A percentile compares a stretch with the other conserved stretches of the same genome.
These are phyloP conservation scores for Apiospora phragmitis DNA, from an alignment of 2,329 filamentous ascomycete species.

Conservation along the genomic window DNA sequence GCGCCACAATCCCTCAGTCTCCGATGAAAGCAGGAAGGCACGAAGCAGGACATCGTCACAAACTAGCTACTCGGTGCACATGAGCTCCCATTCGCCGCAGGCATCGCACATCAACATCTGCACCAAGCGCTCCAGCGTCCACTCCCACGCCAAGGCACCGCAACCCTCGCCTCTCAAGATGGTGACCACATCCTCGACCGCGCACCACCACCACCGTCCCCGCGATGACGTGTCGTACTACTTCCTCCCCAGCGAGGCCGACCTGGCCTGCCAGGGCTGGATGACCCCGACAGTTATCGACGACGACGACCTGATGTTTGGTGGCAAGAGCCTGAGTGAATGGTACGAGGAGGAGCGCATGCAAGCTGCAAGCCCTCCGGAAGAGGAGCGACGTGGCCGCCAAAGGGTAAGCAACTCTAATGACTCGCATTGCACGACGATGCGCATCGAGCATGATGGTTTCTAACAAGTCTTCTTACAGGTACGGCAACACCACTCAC, in stretches of 20 bases:
- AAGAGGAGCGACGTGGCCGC: constrained; percentile 41
- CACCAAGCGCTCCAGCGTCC: constrained; percentile 11
- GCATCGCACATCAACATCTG: constrained; percentile 10
- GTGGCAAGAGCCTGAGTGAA: constrained; percentile 58
- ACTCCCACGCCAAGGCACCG: constrained; percentile 22
- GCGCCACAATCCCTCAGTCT: constrained; percentile 28
- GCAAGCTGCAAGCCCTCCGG: constrained; percentile 42
- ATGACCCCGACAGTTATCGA: constrained; percentile 58
- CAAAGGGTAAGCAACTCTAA: constrained; percentile 33
- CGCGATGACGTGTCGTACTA: constrained; percentile 30
- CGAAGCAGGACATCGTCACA: constrained; percentile 27
- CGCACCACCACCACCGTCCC: constrained; percentile 16
- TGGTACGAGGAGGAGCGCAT: constrained; percentile 62
- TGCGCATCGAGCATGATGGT: neutral
- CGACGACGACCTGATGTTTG: constrained; percentile 61
- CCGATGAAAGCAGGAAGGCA: constrained; percentile 28
- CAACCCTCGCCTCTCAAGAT: constrained; percentile 35
- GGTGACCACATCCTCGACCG: constrained; percentile 30
- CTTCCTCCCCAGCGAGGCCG: constrained; percentile 27
- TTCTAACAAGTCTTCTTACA: constrained; percentile 18
- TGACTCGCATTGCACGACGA: neutral
- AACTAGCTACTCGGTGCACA: constrained; percentile 19
- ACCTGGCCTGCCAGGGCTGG: constrained; percentile 39
- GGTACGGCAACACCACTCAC: constrained; percentile 25
- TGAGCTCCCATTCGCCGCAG: constrained; percentile 14